These are phyloP conservation scores for Xerophyta viscosa DNA, from an alignment of 106 monocot species.

Conservation along the genomic window DNA sequence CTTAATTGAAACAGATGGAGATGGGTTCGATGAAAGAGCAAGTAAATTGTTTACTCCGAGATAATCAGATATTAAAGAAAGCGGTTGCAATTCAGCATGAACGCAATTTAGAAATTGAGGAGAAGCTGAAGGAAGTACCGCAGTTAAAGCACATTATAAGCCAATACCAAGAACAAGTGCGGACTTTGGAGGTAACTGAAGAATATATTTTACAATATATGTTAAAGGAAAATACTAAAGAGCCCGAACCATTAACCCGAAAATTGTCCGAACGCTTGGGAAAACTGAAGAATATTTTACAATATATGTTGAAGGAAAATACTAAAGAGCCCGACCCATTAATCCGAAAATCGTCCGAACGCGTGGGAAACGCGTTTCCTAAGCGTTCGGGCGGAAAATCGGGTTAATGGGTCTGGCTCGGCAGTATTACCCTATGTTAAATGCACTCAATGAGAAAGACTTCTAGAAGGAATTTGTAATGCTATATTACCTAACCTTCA, in stretches of 20 bases:
- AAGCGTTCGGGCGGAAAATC: no score
- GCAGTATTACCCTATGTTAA: no score
- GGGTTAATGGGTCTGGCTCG: no score
- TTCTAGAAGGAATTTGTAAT: no score
- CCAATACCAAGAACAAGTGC: conserved; percentile 8
- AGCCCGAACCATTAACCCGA: no score
- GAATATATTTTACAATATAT: neutral
- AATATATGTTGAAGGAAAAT: neutral
- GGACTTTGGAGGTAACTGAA: conserved; percentile 11
- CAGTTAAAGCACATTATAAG: conserved; percentile 15
- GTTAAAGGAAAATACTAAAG: neutral
- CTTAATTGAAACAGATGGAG: conserved; percentile 19
- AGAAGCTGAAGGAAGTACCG: conserved; percentile 6
- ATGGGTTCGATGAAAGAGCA: conserved; percentile 8
- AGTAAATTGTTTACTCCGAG: conserved; percentile 4
- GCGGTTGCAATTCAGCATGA: conserved; percentile 17
- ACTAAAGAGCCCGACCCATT: no score
- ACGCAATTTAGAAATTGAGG: conserved; percentile 5
- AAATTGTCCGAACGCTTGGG: conserved; percentile 6
- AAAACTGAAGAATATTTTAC: conserved; percentile 1
- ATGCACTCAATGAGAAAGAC: no score
- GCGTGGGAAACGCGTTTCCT: conserved; percentile 8
- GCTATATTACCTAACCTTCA: no score
- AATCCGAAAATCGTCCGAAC: no score
- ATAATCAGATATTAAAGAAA: conserved; percentile 16